Percentiles rank a stretch among this genome's conserved stretches.
These are phyloP conservation scores for Russula sp. DNA, from an alignment of 768 basidiomycete species.

Conservation along the genomic window DNA sequence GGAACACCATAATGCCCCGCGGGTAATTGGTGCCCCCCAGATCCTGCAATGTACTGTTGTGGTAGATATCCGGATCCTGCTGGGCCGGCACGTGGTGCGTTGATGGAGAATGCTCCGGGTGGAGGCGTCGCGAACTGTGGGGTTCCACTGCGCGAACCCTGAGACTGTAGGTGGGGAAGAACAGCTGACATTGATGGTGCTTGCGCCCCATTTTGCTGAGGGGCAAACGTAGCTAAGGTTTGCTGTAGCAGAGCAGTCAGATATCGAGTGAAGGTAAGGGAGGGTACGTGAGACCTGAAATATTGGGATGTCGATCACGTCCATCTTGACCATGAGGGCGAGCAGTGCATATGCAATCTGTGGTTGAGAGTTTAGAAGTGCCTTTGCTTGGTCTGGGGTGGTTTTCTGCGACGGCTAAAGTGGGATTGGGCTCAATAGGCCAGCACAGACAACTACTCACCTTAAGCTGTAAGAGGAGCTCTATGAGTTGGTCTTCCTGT, in stretches of 20 bases:
- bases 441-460: slow-evolving; percentile 28
- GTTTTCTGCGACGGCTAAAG: slow-evolving; percentile 49
- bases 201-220: slow-evolving; percentile 20
- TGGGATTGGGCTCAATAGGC: background rate
- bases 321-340: slow-evolving; percentile 70
- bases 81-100: slow-evolving; percentile 12
- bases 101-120: slow-evolving; percentile 2
- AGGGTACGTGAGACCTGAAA: slow-evolving; percentile 48
- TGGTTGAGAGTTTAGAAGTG: slow-evolving; percentile 66
- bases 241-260: slow-evolving; percentile 39
- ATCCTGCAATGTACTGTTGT: slow-evolving; percentile 3
- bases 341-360: slow-evolving; percentile 75
- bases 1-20: slow-evolving; percentile 10
- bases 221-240: slow-evolving; percentile 52
- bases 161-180: slow-evolving; percentile 31
- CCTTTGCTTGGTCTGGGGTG: slow-evolving; percentile 59
- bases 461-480: slow-evolving; percentile 72
- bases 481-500: slow-evolving; percentile 62
- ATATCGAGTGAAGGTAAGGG: background rate
- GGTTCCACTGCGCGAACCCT: slow-evolving; percentile 26
- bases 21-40: background rate
- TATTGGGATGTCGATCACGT: slow-evolving; percentile 67
- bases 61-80: slow-evolving; percentile 12
- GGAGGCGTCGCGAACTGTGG: slow-evolving; percentile 15
- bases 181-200: slow-evolving; percentile 27